A percentile compares a stretch with the other conserved stretches of the same genome.
Evolutionary conservation across 129 eudicot genomes (phyloP).

Genomic region (Scalesia atractyloides): DNA sequence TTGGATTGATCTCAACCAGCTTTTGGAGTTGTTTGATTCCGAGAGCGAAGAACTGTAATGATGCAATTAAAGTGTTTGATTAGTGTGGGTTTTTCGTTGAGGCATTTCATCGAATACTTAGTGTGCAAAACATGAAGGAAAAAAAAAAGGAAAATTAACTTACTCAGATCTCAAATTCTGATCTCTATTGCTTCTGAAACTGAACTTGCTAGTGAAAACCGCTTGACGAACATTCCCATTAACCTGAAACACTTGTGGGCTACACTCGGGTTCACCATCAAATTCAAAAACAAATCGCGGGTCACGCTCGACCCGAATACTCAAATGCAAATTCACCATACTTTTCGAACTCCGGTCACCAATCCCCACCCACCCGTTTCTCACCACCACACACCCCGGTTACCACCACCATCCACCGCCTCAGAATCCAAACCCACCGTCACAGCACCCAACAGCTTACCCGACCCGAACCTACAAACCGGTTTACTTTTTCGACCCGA

Average conservation of each 20-base stretch:
- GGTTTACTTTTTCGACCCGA: slow-evolving; percentile 24
- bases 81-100: neutral
- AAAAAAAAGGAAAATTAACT: slow-evolving; percentile 14
- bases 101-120: slow-evolving; percentile 29
- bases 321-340: slow-evolving; percentile 45
- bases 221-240: slow-evolving; percentile 90
- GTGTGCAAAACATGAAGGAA: neutral
- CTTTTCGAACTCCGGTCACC: slow-evolving; percentile 34
- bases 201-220: slow-evolving; percentile 89
- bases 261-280: slow-evolving; percentile 93
- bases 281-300: slow-evolving; percentile 92
- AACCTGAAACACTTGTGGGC: slow-evolving; percentile 92
- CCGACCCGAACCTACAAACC: slow-evolving; percentile 50
- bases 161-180: slow-evolving; percentile 73
- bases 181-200: slow-evolving; percentile 60
- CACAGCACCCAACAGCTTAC: slow-evolving; percentile 56
- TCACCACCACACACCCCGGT: slow-evolving; percentile 38
- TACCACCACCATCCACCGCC: slow-evolving; percentile 41
- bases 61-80: neutral
- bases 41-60: slow-evolving; percentile 62
- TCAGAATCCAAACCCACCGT: slow-evolving; percentile 58
- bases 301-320: slow-evolving; percentile 72
- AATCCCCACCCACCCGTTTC: slow-evolving; percentile 69
- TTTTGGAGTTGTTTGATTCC: slow-evolving; percentile 56
- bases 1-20: slow-evolving; percentile 52